A percentile compares a stretch with the other conserved stretches of the same genome.
These are phyloP conservation scores for Moesziomyces globuligerus DNA, from an alignment of 1,284 basidiomycete genomes.

Conservation along the genomic window DNA sequence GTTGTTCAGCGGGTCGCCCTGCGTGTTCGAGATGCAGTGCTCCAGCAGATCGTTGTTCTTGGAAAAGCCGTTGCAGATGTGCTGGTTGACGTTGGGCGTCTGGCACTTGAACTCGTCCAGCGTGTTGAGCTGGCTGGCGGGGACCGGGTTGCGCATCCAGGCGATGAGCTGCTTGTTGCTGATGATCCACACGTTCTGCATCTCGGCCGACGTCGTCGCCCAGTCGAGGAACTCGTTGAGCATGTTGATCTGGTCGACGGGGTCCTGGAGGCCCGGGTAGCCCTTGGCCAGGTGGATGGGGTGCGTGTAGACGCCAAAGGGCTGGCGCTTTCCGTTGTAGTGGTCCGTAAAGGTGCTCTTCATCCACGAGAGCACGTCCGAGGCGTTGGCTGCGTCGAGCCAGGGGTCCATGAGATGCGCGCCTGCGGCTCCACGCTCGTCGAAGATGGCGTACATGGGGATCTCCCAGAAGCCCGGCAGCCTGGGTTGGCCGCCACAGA, in stretches of 20 bases:
- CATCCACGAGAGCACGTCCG: conserved; percentile 76
- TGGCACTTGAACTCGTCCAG: conserved; percentile 61
- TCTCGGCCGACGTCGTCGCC: conserved; percentile 69
- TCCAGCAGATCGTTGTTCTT: conserved; percentile 53
- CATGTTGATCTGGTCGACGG: conserved; percentile 68
- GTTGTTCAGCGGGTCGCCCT: conserved; percentile 59
- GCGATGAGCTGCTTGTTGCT: conserved; percentile 78
- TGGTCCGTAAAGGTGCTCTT: conserved; percentile 76
- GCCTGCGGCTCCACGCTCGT: conserved; percentile 46
- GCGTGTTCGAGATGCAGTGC: conserved; percentile 59
- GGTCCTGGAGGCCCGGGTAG: conserved; percentile 54
- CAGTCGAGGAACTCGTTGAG: conserved; percentile 83
- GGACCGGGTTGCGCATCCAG: conserved; percentile 78
- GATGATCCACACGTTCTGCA: conserved; percentile 79
- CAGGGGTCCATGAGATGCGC: conserved; percentile 81
- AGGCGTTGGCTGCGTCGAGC: conserved; percentile 70
- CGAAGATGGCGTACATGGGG: conserved; percentile 56
- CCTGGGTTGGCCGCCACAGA: conserved; percentile 78
- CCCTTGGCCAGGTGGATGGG: conserved; percentile 79
- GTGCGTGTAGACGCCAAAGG: conserved; percentile 83
- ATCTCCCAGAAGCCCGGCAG: conserved; percentile 73
- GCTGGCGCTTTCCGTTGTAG: conserved; percentile 77
- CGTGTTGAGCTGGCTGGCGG: conserved; percentile 61
- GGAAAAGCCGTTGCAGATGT: conserved; percentile 60
- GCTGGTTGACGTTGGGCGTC: conserved; percentile 43